These are phyloP conservation scores for Pestalotiopsis sp. DNA, from an alignment of 2,329 filamentous ascomycete genomes.

Conservation along the genomic window DNA sequence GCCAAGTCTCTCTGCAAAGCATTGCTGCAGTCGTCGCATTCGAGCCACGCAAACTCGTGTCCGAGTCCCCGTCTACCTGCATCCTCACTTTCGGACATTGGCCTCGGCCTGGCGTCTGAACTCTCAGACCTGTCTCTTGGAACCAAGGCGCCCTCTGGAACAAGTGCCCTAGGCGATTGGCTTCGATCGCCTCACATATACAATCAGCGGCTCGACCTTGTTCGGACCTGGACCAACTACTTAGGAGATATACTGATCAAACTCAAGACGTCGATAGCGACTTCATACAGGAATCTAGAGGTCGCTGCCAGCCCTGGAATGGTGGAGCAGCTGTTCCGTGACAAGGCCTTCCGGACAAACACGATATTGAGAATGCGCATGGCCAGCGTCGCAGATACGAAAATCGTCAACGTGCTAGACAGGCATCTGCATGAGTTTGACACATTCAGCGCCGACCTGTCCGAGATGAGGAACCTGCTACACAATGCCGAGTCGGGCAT, in stretches of 20 bases:
- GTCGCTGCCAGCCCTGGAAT: slow-evolving; percentile 42
- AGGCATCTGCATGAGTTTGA: slow-evolving; percentile 47
- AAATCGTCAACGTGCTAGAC: slow-evolving; percentile 46
- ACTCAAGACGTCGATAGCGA: slow-evolving; percentile 39
- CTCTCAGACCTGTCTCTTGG: background rate
- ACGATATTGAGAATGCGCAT: slow-evolving; percentile 47
- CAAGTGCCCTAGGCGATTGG: slow-evolving; percentile 16
- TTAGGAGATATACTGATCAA: slow-evolving; percentile 42
- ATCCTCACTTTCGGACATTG: background rate
- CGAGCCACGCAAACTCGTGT: slow-evolving; percentile 6
- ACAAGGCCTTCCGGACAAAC: slow-evolving; percentile 40
- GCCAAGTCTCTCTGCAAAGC: slow-evolving; percentile 40
- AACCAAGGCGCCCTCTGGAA: background rate
- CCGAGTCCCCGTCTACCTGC: slow-evolving; percentile 13
- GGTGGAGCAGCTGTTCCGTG: slow-evolving; percentile 42
- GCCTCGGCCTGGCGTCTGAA: slow-evolving; percentile 5
- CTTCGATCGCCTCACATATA: slow-evolving; percentile 20
- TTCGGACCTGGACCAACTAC: slow-evolving; percentile 45
- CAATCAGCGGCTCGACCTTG: slow-evolving; percentile 35
- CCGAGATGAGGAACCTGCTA: slow-evolving; percentile 39
- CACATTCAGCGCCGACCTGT: slow-evolving; percentile 41
- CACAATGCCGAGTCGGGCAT: slow-evolving; percentile 41
- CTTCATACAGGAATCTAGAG: slow-evolving; percentile 47
- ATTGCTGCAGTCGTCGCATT: slow-evolving; percentile 28
- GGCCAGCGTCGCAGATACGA: slow-evolving; percentile 40